These are phyloP conservation scores for Kondoa subrosea DNA, from an alignment of 768 basidiomycete genomes.

Conservation along the genomic window DNA sequence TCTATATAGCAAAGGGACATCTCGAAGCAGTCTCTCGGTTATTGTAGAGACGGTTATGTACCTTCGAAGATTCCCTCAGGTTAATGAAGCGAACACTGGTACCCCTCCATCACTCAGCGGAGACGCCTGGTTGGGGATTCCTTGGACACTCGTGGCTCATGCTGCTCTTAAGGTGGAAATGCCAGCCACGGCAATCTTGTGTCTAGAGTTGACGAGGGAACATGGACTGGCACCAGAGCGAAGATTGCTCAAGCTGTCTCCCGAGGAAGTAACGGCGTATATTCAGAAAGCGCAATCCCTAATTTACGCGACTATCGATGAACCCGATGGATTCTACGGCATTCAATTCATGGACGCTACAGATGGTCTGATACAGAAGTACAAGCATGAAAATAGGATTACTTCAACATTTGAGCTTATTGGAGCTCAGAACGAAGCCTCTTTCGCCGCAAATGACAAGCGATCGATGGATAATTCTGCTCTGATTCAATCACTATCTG, in stretches of 20 bases:
- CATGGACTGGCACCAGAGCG: background rate
- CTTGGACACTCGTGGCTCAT: constrained; percentile 52
- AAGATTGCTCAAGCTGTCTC: constrained; percentile 47
- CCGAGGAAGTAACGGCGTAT: constrained; percentile 34
- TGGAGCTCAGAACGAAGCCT: constrained; percentile 58
- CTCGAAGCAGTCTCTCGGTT: constrained; percentile 3
- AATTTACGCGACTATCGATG: constrained; percentile 87
- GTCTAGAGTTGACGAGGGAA: constrained; percentile 51
- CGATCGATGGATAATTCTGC: constrained; percentile 40
- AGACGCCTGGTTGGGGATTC: constrained; percentile 56
- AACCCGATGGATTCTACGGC: constrained; percentile 96
- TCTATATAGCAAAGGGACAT: background rate
- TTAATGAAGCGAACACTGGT: constrained; percentile 43
- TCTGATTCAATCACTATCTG: constrained; percentile 61
- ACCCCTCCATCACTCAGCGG: constrained; percentile 17
- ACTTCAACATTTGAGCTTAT: constrained; percentile 77
- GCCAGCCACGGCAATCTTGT: constrained; percentile 76
- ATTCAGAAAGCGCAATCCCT: constrained; percentile 32
- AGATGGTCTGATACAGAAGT: constrained; percentile 60
- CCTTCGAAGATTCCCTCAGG: constrained; percentile 45
- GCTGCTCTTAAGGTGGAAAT: constrained; percentile 62
- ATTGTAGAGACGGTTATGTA: constrained; percentile 64
- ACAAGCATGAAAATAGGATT: constrained; percentile 88
- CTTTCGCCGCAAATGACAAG: constrained; percentile 28
- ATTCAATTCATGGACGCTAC: constrained; percentile 63